Base-by-base conservation (phyloP, 1,284 basidiomycete species). In the Sparassis latifolia region DNA sequence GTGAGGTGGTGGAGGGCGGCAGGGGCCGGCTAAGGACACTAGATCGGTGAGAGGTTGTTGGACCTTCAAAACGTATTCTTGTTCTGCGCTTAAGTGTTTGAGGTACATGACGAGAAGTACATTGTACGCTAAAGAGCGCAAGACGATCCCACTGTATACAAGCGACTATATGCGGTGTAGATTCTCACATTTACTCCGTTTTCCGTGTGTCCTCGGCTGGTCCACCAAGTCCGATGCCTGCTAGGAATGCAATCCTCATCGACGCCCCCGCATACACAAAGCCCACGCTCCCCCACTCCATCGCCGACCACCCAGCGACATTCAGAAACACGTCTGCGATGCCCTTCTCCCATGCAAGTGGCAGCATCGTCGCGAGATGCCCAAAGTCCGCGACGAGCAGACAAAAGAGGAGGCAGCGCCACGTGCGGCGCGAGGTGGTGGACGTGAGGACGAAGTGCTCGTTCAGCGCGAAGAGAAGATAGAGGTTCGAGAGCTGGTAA, bases 1-100 rank as follows among this genome's bases (percentile, higher is more conserved):
- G 83, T 92, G 10, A 77, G 79, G 56, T 89, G 89, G 81, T 89
- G 83, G 82, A 75, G 84, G 58, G 78, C 79, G 38, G 86, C 86
- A 3, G 87, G 86, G 28, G 63, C 68, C 33, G 60, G 63, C 33
- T 71, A 48, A 64, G 31, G 35, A 7, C 35, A 37, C 20, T 20
- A 20, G 20, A 20, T 20, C 20, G 20, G 20, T 20, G 20, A 20
- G 20, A 20, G 20, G 20, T 20, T 20, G 20, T 20, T 20, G 20
- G 20, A 20, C 20, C 20, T 20, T 20, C 20, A 20, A 20, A 20
- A 20, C 20, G 20, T 20, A 20, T 20, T 20, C 20, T 20, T 20
- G 20, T 20, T 20, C 20, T 20, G 20, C 20, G 20, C 20, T 20
- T 20, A 20, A 20, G 20, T 20, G 20, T 20, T 20, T 20, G 20